Evolutionary conservation across 768 basidiomycete genomes (phyloP).

Genomic region (Panaeolus papilionaceus): DNA sequence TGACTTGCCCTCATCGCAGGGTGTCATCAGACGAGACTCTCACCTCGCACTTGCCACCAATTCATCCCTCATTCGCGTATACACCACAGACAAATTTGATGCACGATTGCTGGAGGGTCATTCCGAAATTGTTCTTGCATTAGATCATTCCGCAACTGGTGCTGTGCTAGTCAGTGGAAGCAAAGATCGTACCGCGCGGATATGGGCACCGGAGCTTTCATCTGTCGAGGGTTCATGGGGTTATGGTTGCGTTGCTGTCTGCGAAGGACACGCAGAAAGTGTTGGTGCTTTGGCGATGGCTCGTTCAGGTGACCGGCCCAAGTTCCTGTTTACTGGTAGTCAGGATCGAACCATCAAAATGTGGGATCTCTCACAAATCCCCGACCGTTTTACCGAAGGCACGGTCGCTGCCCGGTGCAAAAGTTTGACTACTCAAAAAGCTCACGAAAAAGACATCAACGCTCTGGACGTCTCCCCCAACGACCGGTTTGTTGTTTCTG

Average conservation of each 20-base stretch:
- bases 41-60: slow-evolving; percentile 97
- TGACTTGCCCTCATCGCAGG: slow-evolving; percentile 39
- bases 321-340: slow-evolving; percentile 92
- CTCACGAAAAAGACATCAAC: slow-evolving; percentile 99
- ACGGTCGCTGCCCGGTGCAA: slow-evolving; percentile 57
- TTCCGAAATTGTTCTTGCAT: slow-evolving; percentile 86
- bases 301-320: slow-evolving; percentile 50
- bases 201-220: slow-evolving; percentile 67
- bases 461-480: slow-evolving; percentile 92
- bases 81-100: slow-evolving; percentile 77
- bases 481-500: slow-evolving; percentile 87
- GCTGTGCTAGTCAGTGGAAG: slow-evolving; percentile 87
- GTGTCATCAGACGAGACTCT: slow-evolving; percentile 51
- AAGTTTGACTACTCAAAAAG: slow-evolving; percentile 85
- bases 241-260: slow-evolving; percentile 83
- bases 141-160: slow-evolving; percentile 74
- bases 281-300: slow-evolving; percentile 90
- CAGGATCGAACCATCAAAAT: slow-evolving; percentile 98
- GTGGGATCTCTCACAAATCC: slow-evolving; percentile 85
- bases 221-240: slow-evolving; percentile 40
- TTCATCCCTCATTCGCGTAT: slow-evolving; percentile 92
- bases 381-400: slow-evolving; percentile 32
- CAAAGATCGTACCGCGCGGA: slow-evolving; percentile 87
- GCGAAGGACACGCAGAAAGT: slow-evolving; percentile 94
- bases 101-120: slow-evolving; percentile 89